A percentile compares a stretch with the other conserved stretches of the same genome.
Conservation (phyloP, 257 asterid genomes). For the Solanum dulcamara region DNA sequence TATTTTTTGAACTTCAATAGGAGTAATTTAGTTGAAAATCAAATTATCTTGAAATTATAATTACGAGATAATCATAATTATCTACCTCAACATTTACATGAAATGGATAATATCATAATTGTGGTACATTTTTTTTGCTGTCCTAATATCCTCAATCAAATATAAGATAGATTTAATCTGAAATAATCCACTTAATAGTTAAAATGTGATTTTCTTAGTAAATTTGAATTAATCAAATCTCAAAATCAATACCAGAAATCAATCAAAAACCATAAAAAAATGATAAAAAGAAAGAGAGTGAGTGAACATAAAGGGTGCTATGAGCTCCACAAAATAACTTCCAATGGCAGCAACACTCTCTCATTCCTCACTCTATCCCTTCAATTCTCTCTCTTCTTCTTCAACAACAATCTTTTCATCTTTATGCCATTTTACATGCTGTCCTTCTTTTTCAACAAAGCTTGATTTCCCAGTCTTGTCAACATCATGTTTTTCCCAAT, state of each 20-base stretch:
- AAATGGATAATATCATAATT: too few species aligned
- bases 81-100: too few species aligned
- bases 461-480: slow-evolving; percentile 21
- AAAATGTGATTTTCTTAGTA: too few species aligned
- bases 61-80: too few species aligned
- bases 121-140: neutral
- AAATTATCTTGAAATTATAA: too few species aligned
- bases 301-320: neutral
- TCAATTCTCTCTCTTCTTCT: slow-evolving; percentile 10
- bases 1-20: too few species aligned
- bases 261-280: neutral
- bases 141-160: neutral
- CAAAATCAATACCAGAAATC: neutral
- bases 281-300: neutral
- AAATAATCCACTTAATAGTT: neutral
- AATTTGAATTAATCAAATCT: neutral
- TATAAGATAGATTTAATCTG: neutral
- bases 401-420: slow-evolving; percentile 3
- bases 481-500: slow-evolving; percentile 18
- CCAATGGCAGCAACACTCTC: slow-evolving; percentile 25
- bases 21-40: too few species aligned
- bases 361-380: slow-evolving; percentile 15
- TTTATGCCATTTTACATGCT: slow-evolving; percentile 6
- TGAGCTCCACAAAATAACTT: slow-evolving; percentile 4
- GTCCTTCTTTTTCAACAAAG: slow-evolving; percentile 1